These are phyloP conservation scores for Eimeria sp. DNA, from an alignment of 169 alveolate genomes.

Conservation along the genomic window DNA sequence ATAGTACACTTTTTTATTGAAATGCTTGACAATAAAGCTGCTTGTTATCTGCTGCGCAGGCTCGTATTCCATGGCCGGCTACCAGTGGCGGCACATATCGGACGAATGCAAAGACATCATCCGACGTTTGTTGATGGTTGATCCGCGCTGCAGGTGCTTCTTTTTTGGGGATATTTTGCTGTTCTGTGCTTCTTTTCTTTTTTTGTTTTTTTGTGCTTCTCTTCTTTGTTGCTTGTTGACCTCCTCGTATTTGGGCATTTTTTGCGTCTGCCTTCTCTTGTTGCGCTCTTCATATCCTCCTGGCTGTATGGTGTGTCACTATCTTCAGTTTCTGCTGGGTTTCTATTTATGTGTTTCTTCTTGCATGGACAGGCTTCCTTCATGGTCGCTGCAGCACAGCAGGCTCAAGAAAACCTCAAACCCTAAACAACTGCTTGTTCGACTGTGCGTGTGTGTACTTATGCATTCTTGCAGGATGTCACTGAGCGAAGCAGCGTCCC, in stretches of 20 bases:
- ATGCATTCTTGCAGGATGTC: constrained; percentile 47
- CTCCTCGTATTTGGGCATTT: too few species aligned
- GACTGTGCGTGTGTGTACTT: background rate
- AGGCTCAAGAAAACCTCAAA: too few species aligned
- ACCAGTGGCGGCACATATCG: constrained; percentile 92
- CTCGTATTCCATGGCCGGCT: constrained; percentile 86
- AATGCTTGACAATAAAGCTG: background rate
- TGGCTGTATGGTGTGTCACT: too few species aligned
- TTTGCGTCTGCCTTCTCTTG: too few species aligned
- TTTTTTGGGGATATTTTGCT: background rate
- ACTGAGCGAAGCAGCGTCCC: constrained; percentile 52
- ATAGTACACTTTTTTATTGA: background rate
- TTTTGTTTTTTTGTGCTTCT: too few species aligned
- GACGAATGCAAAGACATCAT: constrained; percentile 96
- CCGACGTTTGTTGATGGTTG: constrained; percentile 89
- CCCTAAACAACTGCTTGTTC: too few species aligned
- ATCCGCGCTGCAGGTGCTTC: constrained; percentile 65
- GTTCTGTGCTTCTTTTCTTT: too few species aligned
- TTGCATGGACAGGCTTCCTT: background rate
- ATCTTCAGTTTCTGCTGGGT: background rate
- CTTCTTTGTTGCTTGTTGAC: too few species aligned
- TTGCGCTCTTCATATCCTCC: too few species aligned
- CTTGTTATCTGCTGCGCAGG: constrained; percentile 26
- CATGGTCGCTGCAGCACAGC: too few species aligned
- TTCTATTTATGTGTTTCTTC: background rate